These are phyloP conservation scores for Hydnum rufescens DNA, from an alignment of 768 basidiomycete genomes.

Conservation along the genomic window DNA sequence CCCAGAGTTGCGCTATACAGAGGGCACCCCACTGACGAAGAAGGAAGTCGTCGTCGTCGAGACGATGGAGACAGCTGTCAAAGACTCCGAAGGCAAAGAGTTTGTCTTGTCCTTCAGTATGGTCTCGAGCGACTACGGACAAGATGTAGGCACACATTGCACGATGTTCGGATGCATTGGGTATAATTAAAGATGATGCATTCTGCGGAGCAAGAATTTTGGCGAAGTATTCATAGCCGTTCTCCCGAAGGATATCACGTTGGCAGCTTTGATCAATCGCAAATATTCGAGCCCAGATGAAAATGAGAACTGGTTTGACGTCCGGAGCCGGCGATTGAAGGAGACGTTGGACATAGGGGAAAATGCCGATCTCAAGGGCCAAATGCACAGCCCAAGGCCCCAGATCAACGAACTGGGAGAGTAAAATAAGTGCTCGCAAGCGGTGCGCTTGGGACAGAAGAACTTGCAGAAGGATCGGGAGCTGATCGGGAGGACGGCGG, in stretches of 20 bases:
- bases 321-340: slow-evolving; percentile 89
- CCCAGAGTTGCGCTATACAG: slow-evolving; percentile 93
- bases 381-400: slow-evolving; percentile 98
- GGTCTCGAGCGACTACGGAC: slow-evolving; percentile 74
- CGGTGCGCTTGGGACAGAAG: slow-evolving; percentile 92
- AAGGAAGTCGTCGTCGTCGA: slow-evolving; percentile 81
- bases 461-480: slow-evolving; percentile 94
- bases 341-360: slow-evolving; percentile 93
- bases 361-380: slow-evolving; percentile 90
- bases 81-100: slow-evolving; percentile 63
- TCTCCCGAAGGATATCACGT: slow-evolving; percentile 62
- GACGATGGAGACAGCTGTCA: slow-evolving; percentile 63
- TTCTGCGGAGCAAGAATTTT: slow-evolving; percentile 50
- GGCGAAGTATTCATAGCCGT: slow-evolving; percentile 52
- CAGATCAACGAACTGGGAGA: slow-evolving; percentile 94
- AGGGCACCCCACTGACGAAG: slow-evolving; percentile 87
- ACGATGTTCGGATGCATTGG: slow-evolving; percentile 86
- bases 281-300: slow-evolving; percentile 96
- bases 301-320: slow-evolving; percentile 91
- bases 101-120: slow-evolving; percentile 66
- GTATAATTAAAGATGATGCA: slow-evolving; percentile 31
- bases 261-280: slow-evolving; percentile 93
- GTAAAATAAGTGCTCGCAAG: slow-evolving; percentile 80
- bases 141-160: slow-evolving; percentile 99
- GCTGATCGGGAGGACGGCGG: slow-evolving; percentile 86